Percentiles rank a stretch among this genome's conserved stretches.
These are phyloP conservation scores for Ogataea nonfermentans DNA, from an alignment of 805 yeast species.

Conservation along the genomic window DNA sequence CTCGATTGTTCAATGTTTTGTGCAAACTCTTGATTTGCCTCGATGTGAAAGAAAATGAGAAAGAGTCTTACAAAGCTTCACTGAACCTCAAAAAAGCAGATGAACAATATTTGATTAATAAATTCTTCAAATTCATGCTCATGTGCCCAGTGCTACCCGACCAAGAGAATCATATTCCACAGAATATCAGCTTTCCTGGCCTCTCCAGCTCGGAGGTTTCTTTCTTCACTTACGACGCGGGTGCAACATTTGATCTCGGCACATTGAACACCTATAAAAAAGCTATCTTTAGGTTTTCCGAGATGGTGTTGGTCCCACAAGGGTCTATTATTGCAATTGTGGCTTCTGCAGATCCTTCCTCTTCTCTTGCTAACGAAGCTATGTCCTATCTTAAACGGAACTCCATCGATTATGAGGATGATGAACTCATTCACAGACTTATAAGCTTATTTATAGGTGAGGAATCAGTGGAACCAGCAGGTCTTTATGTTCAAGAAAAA, in stretches of 20 bases:
- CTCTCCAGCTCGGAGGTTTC: slow-evolving; percentile 52
- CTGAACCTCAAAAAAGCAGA: slow-evolving; percentile 39
- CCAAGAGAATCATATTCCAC: slow-evolving; percentile 40
- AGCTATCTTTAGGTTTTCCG: slow-evolving; percentile 42
- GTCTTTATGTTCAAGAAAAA: slow-evolving; percentile 51
- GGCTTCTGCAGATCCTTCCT: slow-evolving; percentile 60
- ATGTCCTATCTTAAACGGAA: slow-evolving; percentile 49
- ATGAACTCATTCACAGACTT: slow-evolving; percentile 41
- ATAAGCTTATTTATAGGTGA: slow-evolving; percentile 51
- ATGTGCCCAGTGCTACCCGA: slow-evolving; percentile 44
- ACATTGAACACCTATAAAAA: slow-evolving; percentile 43
- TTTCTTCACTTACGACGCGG: slow-evolving; percentile 69
- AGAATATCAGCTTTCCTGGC: slow-evolving; percentile 59
- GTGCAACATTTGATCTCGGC: slow-evolving; percentile 51
- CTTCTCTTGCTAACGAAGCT: slow-evolving; percentile 56
- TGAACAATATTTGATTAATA: slow-evolving; percentile 42
- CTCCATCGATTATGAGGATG: slow-evolving; percentile 51
- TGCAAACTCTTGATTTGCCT: slow-evolving; percentile 51
- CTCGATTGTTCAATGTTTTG: slow-evolving; percentile 62
- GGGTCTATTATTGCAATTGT: slow-evolving; percentile 45
- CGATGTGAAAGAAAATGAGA: slow-evolving; percentile 46
- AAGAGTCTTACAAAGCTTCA: slow-evolving; percentile 36
- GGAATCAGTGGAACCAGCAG: slow-evolving; percentile 50
- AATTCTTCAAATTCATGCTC: slow-evolving; percentile 56
- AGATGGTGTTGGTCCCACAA: slow-evolving; percentile 41